phyloP scores from a whole-genome alignment of 2,329 filamentous ascomycete species.

The Didymella pomorum region DNA sequence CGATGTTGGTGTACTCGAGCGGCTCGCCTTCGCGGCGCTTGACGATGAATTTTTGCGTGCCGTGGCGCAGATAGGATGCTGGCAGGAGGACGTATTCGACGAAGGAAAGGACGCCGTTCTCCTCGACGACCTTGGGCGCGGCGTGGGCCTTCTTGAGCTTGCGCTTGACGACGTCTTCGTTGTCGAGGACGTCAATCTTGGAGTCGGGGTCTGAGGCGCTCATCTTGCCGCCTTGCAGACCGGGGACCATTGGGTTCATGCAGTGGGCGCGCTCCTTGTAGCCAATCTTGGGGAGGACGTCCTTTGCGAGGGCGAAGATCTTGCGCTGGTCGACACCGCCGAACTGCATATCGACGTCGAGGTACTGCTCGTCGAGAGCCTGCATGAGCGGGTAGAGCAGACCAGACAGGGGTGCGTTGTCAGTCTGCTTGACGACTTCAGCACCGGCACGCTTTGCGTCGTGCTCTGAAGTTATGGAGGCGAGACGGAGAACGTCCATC shows the following conservation, averaged over 20 bases:
- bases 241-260: conserved; percentile 90
- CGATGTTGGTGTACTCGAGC: conserved; percentile 79
- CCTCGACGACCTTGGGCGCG: conserved; percentile 77
- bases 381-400: conserved; percentile 88
- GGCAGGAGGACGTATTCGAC: conserved; percentile 88
- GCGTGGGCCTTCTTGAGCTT: conserved; percentile 77
- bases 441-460: conserved; percentile 90
- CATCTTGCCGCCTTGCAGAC: conserved; percentile 86
- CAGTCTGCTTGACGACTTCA: conserved; percentile 92
- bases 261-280: conserved; percentile 78
- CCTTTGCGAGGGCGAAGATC: conserved; percentile 84
- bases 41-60: conserved; percentile 70
- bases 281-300: conserved; percentile 83
- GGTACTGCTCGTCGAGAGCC: conserved; percentile 82
- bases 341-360: conserved; percentile 88
- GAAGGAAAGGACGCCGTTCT: conserved; percentile 86
- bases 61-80: conserved; percentile 68
- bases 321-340: conserved; percentile 83
- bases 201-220: conserved; percentile 71
- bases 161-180: conserved; percentile 75
- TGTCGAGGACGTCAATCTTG: conserved; percentile 93
- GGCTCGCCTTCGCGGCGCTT: conserved; percentile 74
- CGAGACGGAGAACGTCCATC: conserved; percentile 87
- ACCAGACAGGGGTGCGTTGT: conserved; percentile 75
- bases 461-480: conserved; percentile 74